A percentile compares a stretch with the other conserved stretches of the same genome.
Evolutionary conservation across 2,329 filamentous ascomycete species (phyloP).

Genomic region (Phialemoniopsis sp.): DNA sequence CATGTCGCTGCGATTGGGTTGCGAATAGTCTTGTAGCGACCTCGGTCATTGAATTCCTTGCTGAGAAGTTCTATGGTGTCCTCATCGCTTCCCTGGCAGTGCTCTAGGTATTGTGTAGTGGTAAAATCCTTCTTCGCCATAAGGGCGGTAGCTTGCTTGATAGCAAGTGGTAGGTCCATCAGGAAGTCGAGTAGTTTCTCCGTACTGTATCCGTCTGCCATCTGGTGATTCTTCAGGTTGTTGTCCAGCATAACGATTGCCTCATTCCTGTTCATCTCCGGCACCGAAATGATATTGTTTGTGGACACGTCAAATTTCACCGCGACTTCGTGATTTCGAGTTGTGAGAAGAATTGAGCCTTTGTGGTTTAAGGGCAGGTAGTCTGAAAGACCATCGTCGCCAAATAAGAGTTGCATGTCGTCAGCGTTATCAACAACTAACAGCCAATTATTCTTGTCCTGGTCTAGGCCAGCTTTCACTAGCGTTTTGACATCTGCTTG

Average conservation of each 20-base stretch:
- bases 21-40: conserved; percentile 1
- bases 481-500: conserved; percentile 27
- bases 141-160: conserved; percentile 7
- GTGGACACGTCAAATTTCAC: conserved; percentile 7
- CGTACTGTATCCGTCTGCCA: background rate
- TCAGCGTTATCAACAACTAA: conserved; percentile 41
- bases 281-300: conserved; percentile 13
- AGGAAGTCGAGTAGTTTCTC: conserved; percentile 1
- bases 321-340: conserved; percentile 11
- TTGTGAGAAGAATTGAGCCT: conserved; percentile 25
- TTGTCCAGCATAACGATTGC: conserved; percentile 14
- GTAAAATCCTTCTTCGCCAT: conserved; percentile 4
- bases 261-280: conserved; percentile 14
- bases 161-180: conserved; percentile 9
- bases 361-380: conserved; percentile 22
- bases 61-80: conserved; percentile 7
- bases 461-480: conserved; percentile 25
- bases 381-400: conserved; percentile 10
- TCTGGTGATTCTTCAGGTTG: conserved; percentile 5
- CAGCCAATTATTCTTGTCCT: conserved; percentile 27
- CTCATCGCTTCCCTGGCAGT: conserved; percentile 3
- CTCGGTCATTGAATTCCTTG: conserved; percentile 7
- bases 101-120: conserved; percentile 1
- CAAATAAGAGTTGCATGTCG: conserved; percentile 24
- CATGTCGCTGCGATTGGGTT: conserved; percentile 11